phyloP scores from a whole-genome alignment of 2,329 filamentous ascomycete genomes.

The Talaromyces pinophilus region DNA sequence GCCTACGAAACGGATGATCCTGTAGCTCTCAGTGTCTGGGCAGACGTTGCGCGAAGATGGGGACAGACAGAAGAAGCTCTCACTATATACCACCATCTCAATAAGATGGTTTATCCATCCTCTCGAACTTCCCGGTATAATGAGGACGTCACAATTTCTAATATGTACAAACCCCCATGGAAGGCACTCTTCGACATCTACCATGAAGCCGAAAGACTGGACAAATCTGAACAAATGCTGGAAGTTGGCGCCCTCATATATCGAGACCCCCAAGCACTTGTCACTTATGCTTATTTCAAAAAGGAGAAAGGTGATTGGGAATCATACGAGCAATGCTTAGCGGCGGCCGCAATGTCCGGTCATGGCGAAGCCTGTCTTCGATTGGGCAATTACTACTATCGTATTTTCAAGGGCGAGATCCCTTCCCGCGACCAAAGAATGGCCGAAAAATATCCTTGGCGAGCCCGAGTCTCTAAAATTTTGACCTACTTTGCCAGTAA shows the following conservation, averaged over 20 bases:
- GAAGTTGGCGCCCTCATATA: slow-evolving; percentile 34
- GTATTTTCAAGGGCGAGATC: slow-evolving; percentile 31
- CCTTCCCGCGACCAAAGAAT: slow-evolving; percentile 28
- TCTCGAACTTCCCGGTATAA: neutral
- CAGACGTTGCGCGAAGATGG: slow-evolving; percentile 30
- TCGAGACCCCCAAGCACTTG: slow-evolving; percentile 33
- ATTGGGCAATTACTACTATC: slow-evolving; percentile 42
- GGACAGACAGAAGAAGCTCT: slow-evolving; percentile 29
- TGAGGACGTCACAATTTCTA: slow-evolving; percentile 24
- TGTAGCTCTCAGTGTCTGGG: slow-evolving; percentile 34
- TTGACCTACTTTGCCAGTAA: slow-evolving; percentile 24
- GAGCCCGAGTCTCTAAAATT: slow-evolving; percentile 20
- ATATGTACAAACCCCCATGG: slow-evolving; percentile 32
- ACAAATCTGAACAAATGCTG: slow-evolving; percentile 29
- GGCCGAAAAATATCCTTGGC: slow-evolving; percentile 8
- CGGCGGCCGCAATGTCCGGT: slow-evolving; percentile 35
- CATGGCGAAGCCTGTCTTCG: slow-evolving; percentile 34
- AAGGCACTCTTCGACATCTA: slow-evolving; percentile 31
- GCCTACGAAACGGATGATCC: slow-evolving; percentile 31
- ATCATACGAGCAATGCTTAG: slow-evolving; percentile 40
- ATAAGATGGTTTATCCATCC: slow-evolving; percentile 29
- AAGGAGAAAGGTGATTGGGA: slow-evolving; percentile 31
- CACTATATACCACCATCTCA: slow-evolving; percentile 31
- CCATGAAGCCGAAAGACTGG: slow-evolving; percentile 23
- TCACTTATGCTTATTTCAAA: slow-evolving; percentile 31